Evolutionary conservation across 306 rosid genomes (phyloP).

Genomic region (Myrica gale): DNA sequence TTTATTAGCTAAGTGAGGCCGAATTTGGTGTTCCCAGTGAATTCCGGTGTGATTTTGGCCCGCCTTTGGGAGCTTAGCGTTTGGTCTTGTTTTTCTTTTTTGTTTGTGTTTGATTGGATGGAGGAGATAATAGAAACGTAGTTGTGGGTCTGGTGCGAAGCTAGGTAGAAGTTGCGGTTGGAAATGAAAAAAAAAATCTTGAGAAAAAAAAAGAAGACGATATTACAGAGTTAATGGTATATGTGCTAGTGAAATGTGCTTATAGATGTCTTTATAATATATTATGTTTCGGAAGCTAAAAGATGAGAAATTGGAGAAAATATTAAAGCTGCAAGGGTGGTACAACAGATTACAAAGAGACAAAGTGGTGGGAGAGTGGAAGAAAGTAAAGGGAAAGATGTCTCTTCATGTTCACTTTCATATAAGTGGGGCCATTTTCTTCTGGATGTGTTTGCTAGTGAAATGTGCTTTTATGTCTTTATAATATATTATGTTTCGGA

Average conservation of each 20-base stretch:
- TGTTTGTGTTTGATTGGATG: not conserved
- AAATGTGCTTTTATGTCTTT: not conserved
- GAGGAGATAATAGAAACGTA: too few species aligned
- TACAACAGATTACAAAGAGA: constrained; percentile 66
- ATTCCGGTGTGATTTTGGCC: too few species aligned
- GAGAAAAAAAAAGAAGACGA: not conserved
- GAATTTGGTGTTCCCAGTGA: too few species aligned
- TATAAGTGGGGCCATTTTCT: constrained; percentile 91
- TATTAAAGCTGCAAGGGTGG: constrained; percentile 51
- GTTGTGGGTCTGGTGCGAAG: too few species aligned
- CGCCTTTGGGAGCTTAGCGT: too few species aligned
- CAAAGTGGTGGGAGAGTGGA: constrained; percentile 92
- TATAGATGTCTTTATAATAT: not conserved
- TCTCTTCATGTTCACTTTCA: constrained; percentile 91
- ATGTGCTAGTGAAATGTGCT: too few species aligned
- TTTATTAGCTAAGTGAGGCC: too few species aligned
- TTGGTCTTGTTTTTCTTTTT: too few species aligned
- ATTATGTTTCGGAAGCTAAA: not conserved
- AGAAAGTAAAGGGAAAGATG: constrained; percentile 78
- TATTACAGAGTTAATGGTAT: not conserved
- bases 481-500: not conserved
- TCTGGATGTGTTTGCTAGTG: constrained; percentile 32
- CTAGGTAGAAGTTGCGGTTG: too few species aligned
- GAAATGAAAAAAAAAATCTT: too few species aligned
- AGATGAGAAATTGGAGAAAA: not conserved